These are phyloP conservation scores for Infundibulicybe gibba DNA, from an alignment of 768 basidiomycete species.

Conservation along the genomic window DNA sequence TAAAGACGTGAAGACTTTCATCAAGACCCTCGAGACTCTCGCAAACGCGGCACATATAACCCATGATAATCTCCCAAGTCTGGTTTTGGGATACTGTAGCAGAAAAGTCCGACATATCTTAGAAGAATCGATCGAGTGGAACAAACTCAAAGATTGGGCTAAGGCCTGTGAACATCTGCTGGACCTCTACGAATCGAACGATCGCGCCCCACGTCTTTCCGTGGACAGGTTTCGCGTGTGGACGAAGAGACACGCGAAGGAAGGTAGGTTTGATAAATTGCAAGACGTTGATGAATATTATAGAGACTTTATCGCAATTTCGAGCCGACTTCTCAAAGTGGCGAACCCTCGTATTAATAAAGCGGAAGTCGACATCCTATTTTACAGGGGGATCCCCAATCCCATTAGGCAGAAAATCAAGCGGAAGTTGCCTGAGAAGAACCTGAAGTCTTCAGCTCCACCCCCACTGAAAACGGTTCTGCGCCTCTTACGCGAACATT, in stretches of 20 bases:
- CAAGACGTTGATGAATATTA: conserved; percentile 6
- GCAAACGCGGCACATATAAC: no score
- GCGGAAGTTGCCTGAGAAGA: not conserved
- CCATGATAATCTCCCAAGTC: no score
- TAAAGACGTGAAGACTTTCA: no score
- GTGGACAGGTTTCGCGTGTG: conserved; percentile 1
- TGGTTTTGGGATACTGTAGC: no score
- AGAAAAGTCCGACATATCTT: conserved; percentile 1
- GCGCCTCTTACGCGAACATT: not conserved
- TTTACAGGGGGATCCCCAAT: conserved; percentile 4
- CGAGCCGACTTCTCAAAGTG: not conserved
- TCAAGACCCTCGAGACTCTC: no score
- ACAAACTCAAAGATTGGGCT: conserved; percentile 2
- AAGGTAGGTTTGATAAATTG: not conserved
- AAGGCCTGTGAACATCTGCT: not conserved
- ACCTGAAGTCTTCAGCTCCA: not conserved
- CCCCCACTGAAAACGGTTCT: not conserved
- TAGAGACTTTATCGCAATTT: not conserved
- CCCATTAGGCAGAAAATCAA: not conserved
- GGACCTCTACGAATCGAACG: conserved; percentile 4
- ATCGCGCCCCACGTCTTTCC: not conserved
- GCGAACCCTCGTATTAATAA: not conserved
- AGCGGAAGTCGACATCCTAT: not conserved
- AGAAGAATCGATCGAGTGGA: not conserved
- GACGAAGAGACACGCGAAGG: not conserved